These are phyloP conservation scores for Nannochloropsis gaditana DNA, from an alignment of 108 stramenopile genomes.

Conservation along the genomic window DNA sequence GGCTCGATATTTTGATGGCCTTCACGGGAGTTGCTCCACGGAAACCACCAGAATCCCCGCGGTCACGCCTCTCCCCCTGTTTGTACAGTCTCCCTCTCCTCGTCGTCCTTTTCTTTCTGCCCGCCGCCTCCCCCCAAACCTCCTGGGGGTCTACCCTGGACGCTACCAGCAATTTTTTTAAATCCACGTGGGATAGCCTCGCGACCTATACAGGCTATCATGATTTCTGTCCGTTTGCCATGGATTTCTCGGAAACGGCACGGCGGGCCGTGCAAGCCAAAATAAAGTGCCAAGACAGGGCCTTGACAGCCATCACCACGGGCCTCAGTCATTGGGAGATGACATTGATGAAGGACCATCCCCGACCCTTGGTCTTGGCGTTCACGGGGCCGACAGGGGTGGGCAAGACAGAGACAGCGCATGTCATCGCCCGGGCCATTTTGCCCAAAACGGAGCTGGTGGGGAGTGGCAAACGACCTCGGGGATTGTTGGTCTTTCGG, in stretches of 20 bases:
- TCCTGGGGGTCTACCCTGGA: neutral
- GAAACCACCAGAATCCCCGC: too few species aligned
- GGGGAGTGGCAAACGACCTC: neutral
- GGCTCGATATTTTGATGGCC: too few species aligned
- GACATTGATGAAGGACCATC: neutral
- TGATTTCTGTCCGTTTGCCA: conserved; percentile 6
- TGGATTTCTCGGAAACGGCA: neutral
- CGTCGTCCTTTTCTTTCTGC: neutral
- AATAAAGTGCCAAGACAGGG: neutral
- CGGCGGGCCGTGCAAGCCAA: neutral
- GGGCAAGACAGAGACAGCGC: conserved; percentile 50
- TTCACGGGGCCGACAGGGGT: conserved; percentile 49
- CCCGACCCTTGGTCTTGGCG: conserved; percentile 38
- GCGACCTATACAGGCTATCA: neutral
- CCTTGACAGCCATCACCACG: neutral
- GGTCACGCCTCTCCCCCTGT: too few species aligned
- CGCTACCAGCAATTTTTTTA: conserved; percentile 10
- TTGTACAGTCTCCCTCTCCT: neutral
- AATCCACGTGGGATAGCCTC: neutral
- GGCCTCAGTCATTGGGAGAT: conserved; percentile 8
- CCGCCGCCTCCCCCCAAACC: neutral
- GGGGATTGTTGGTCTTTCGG: neutral
- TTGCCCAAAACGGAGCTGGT: conserved; percentile 33
- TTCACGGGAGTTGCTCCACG: too few species aligned
- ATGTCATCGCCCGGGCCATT: conserved; percentile 37